phyloP scores from a whole-genome alignment of 176 grass and related monocot species.

The Pontederia paniculata region DNA sequence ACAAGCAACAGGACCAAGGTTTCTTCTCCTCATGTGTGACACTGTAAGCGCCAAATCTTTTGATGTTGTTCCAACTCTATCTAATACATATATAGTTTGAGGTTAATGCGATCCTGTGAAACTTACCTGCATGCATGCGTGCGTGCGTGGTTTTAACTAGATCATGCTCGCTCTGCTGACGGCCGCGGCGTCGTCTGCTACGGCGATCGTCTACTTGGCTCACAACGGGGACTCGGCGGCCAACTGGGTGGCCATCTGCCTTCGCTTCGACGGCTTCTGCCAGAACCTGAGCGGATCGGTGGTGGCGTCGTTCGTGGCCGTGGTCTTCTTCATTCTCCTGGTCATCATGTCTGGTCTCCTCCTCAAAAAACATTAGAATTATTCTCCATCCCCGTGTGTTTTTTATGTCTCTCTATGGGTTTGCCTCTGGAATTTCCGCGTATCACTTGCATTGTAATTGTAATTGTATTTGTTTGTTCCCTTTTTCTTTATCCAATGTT shows the following conservation, averaged over 20 bases:
- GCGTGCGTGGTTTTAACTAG: constrained; percentile 23
- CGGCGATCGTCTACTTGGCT: constrained; percentile 66
- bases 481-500: too few relatives aligned
- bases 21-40: constrained; percentile 61
- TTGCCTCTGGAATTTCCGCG: too few relatives aligned
- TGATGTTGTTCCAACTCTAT: too few relatives aligned
- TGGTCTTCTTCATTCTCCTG: constrained; percentile 51
- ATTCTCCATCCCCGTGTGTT: too few relatives aligned
- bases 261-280: constrained; percentile 77
- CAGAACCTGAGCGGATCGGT: constrained; percentile 68
- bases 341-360: constrained; percentile 41
- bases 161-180: constrained; percentile 37
- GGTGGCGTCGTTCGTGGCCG: constrained; percentile 68
- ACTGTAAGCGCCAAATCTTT: not conserved
- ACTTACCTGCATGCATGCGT: too few relatives aligned
- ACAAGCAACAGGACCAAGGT: constrained; percentile 26
- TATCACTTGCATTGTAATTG: too few relatives aligned
- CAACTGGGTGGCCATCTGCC: constrained; percentile 82
- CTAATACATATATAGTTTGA: too few relatives aligned
- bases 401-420: too few relatives aligned
- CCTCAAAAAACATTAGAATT: constrained; percentile 18
- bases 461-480: too few relatives aligned
- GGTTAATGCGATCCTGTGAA: too few relatives aligned
- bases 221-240: constrained; percentile 53
- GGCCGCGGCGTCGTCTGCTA: constrained; percentile 30